Percentiles rank a stretch among this genome's conserved stretches.
Evolutionary conservation across 169 alveolate genomes (phyloP).

Genomic region (Amoebophrya sp.): DNA sequence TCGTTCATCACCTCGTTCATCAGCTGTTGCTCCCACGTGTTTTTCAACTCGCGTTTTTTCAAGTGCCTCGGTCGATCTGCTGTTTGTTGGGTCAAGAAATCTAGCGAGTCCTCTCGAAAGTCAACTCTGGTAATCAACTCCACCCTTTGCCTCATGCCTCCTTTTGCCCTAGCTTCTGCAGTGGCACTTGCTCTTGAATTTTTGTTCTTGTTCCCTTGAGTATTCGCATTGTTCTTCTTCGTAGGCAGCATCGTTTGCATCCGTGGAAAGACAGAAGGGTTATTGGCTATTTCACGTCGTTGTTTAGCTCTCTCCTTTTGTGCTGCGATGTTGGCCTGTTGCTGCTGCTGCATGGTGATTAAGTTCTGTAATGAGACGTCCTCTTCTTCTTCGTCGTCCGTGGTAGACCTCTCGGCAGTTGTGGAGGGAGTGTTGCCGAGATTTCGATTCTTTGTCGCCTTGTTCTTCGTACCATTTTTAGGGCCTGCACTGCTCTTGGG

Average conservation of each 20-base stretch:
- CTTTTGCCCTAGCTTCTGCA: background rate
- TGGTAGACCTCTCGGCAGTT: too few species aligned
- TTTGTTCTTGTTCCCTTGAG: background rate
- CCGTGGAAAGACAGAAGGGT: background rate
- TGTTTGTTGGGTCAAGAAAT: background rate
- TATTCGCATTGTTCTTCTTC: background rate
- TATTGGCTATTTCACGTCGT: background rate
- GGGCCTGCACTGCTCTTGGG: too few species aligned
- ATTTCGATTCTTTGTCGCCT: background rate
- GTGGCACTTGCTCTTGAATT: background rate
- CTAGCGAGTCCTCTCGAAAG: background rate
- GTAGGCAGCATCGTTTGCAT: too few species aligned
- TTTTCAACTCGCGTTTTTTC: background rate
- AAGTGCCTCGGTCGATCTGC: constrained; percentile 1
- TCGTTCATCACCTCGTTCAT: constrained; percentile 15
- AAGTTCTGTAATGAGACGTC: background rate
- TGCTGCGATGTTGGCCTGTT: background rate
- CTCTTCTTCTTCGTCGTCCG: too few species aligned
- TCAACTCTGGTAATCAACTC: background rate
- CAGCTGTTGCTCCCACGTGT: constrained; percentile 8
- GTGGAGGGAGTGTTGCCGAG: too few species aligned
- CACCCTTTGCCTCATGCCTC: background rate
- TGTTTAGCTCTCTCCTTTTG: background rate
- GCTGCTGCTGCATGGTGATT: background rate
- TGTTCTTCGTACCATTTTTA: background rate